These are phyloP conservation scores for Fusarium marasasianum DNA, from an alignment of 2,329 filamentous ascomycete species.

Conservation along the genomic window DNA sequence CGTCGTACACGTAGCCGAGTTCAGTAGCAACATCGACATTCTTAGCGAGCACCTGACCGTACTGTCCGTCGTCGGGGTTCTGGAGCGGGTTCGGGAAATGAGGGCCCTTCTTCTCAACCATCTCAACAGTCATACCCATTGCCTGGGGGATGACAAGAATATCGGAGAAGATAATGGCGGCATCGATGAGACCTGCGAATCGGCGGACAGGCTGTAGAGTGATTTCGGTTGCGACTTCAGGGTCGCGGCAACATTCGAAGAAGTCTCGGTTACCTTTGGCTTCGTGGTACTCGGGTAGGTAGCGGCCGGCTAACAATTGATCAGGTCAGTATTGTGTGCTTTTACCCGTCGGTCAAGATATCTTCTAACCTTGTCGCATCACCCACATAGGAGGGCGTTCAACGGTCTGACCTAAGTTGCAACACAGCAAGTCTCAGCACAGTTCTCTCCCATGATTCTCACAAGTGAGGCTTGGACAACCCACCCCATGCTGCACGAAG, in stretches of 20 bases:
- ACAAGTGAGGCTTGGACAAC: slow-evolving; percentile 36
- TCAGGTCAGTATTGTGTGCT: background rate
- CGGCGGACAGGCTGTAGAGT: slow-evolving; percentile 96
- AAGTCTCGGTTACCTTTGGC: slow-evolving; percentile 92
- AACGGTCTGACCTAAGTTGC: slow-evolving; percentile 77
- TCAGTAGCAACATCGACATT: slow-evolving; percentile 86
- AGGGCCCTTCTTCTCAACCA: slow-evolving; percentile 97
- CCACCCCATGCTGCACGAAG: slow-evolving; percentile 89
- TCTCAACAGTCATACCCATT: slow-evolving; percentile 98
- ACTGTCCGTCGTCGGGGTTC: slow-evolving; percentile 84
- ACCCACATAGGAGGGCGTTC: slow-evolving; percentile 98
- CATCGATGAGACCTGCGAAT: slow-evolving; percentile 89
- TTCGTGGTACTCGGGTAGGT: slow-evolving; percentile 97
- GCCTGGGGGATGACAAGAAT: slow-evolving; percentile 98
- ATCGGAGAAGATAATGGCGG: slow-evolving; percentile 98
- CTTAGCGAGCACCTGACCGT: slow-evolving; percentile 77
- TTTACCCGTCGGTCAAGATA: background rate
- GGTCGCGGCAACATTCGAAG: slow-evolving; percentile 95
- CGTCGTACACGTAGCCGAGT: slow-evolving; percentile 94
- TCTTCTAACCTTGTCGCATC: slow-evolving; percentile 90
- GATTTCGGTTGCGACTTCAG: slow-evolving; percentile 90
- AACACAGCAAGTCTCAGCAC: slow-evolving; percentile 34
- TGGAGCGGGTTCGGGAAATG: slow-evolving; percentile 89
- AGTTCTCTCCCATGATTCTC: slow-evolving; percentile 18
- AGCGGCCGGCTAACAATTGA: slow-evolving; percentile 78